These are phyloP conservation scores for Penicillium rolfsii DNA, from an alignment of 2,329 filamentous ascomycete genomes.

Conservation along the genomic window DNA sequence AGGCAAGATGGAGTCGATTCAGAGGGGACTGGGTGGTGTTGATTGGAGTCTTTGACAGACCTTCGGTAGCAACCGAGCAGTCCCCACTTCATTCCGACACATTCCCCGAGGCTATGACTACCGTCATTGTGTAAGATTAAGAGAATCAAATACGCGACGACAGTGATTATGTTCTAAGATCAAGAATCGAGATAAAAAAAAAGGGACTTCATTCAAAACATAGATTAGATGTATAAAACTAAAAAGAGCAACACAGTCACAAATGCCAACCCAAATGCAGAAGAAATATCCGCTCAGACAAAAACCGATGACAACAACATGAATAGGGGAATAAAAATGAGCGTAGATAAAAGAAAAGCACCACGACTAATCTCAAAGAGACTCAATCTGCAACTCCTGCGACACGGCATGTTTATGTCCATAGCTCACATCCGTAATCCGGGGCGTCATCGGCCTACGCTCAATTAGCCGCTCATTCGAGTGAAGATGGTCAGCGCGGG, in stretches of 20 bases:
- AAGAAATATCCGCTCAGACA: neutral
- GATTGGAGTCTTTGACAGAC: neutral
- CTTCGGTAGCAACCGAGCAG: neutral
- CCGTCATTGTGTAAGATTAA: neutral
- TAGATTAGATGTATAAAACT: neutral
- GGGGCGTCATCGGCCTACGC: slow-evolving; percentile 33
- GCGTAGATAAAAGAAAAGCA: slow-evolving; percentile 1
- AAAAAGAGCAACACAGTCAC: neutral
- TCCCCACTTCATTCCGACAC: slow-evolving; percentile 4
- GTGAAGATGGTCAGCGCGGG: slow-evolving; percentile 29
- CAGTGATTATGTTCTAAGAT: neutral
- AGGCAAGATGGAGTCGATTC: neutral
- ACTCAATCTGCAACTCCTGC: slow-evolving; percentile 40
- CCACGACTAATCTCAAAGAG: slow-evolving; percentile 17
- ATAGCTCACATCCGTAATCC: slow-evolving; percentile 33
- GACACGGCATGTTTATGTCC: slow-evolving; percentile 39
- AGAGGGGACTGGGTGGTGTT: neutral
- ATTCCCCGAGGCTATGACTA: neutral
- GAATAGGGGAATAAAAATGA: slow-evolving; percentile 4
- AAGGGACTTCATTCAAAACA: neutral
- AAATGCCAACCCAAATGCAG: slow-evolving; percentile 1
- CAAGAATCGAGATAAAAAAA: too few species aligned
- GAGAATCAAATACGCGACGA: neutral
- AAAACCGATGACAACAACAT: neutral
- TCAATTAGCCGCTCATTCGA: slow-evolving; percentile 37